Conservation (phyloP, 306 rosid genomes). For the Acacia acuminata region DNA sequence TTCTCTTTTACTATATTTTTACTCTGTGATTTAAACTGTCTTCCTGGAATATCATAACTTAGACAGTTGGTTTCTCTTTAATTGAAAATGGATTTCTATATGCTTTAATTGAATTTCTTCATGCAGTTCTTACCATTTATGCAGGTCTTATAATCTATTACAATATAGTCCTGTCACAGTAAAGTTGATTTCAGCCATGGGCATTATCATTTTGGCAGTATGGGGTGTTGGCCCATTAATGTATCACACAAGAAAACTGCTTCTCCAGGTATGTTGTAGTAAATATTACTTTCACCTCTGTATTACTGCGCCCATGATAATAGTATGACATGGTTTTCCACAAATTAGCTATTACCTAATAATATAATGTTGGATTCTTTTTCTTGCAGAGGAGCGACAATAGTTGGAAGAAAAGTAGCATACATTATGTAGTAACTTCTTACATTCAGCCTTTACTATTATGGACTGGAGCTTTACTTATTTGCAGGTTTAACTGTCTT, state of each 20-base stretch:
- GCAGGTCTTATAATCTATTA: constrained; percentile 66
- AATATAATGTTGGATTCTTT: constrained; percentile 20
- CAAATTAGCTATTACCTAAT: neutral
- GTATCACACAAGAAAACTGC: constrained; percentile 55
- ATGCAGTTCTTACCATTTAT: constrained; percentile 20
- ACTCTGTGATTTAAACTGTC: no score
- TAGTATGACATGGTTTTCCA: neutral
- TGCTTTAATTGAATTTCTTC: neutral
- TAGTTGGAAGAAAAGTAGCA: constrained; percentile 79
- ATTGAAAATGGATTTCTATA: neutral
- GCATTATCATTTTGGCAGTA: constrained; percentile 63
- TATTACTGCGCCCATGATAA: constrained; percentile 7
- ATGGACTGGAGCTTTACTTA: constrained; percentile 77
- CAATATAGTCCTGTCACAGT: constrained; percentile 61
- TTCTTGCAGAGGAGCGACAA: constrained; percentile 65
- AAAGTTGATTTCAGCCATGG: constrained; percentile 72
- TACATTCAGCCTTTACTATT: constrained; percentile 82
- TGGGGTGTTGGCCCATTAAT: constrained; percentile 87
- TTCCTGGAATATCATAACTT: no score
- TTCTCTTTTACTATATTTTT: neutral
- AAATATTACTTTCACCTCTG: constrained; percentile 23
- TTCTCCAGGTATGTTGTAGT: constrained; percentile 53
- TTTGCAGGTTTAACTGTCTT: constrained; percentile 69
- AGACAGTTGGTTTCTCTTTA: no score
- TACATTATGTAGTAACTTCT: constrained; percentile 54